Base-by-base conservation (phyloP, 192 early-diverging fungal species). In the Umbelopsis vinacea region DNA sequence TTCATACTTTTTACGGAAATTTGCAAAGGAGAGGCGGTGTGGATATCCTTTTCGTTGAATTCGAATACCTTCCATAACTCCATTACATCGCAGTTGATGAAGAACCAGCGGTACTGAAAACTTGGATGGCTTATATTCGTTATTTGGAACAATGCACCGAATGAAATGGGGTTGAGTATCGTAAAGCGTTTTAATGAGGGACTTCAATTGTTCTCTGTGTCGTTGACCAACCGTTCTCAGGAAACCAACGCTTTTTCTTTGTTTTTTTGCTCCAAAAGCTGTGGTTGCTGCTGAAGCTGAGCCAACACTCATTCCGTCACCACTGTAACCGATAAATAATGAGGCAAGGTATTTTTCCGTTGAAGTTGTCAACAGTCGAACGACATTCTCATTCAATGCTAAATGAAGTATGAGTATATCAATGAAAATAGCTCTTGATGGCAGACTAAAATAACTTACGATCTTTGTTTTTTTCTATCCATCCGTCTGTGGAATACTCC, bases 381-480 rank as follows among this genome's bases (percentile, higher is more conserved):
- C 96, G 29, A 98, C 84, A 76, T 93, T 95, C 75, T 97, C 96
- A 79, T 99, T 98, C 69, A 99, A 86, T n/a, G 78, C 54, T 57
- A 26, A 5, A 29, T n/a, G 54, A 0, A 11, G 7, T 23, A 57
- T 57, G 22, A 57, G 8, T 57, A 6, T 29, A 26, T 22, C 12
- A 35, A 29, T 33, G 0, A 1, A 23, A 12, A 8, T 57, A 0
- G 5, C 0, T 26, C 7, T 22, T 15, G 7, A 29, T 54, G 4
- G 14, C 17, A 35, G 1, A 0, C 3, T 57, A 29, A 29, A 6
- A 53, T 22, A 5, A 57, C 54, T 57, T 57, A 57, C 54, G 96
- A 75, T 99, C 97, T 80, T 97, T 98, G 89, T 99, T 99, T 85
- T 97, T 98, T 81, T 99, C 94, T 6, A 99, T 83, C 96, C 96